phyloP scores from a whole-genome alignment of 2,329 filamentous ascomycete genomes.

The Hirsutella rhossiliensis region DNA sequence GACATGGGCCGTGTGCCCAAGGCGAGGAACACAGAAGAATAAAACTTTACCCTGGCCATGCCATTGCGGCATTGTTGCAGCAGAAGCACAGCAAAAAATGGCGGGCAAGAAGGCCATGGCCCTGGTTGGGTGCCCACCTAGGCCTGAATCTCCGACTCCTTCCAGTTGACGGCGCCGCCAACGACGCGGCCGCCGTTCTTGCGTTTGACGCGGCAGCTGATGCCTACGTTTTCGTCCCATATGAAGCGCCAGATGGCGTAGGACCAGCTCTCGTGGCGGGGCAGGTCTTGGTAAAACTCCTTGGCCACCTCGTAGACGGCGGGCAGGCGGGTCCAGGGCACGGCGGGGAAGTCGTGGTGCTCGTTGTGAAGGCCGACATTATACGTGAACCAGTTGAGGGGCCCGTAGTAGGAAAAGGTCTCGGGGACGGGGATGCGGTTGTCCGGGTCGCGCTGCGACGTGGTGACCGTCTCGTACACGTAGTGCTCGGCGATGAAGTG shows the following conservation, averaged over 20 bases:
- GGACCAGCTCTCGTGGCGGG: constrained; percentile 80
- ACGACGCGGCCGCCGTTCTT: constrained; percentile 60
- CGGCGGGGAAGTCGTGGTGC: constrained; percentile 95
- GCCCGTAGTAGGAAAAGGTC: constrained; percentile 94
- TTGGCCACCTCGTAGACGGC: constrained; percentile 65
- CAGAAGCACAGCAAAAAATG: no score
- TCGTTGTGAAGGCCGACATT: constrained; percentile 98
- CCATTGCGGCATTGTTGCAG: no score
- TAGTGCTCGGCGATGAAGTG: constrained; percentile 99
- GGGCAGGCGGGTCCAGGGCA: constrained; percentile 84
- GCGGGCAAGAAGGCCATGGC: neutral
- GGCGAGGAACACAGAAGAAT: no score
- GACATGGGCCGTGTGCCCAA: no score
- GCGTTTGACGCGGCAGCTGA: constrained; percentile 88
- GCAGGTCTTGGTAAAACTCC: constrained; percentile 86
- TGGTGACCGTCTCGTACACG: constrained; percentile 56
- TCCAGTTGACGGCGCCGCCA: constrained; percentile 40
- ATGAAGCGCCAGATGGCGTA: constrained; percentile 95
- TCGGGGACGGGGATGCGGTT: constrained; percentile 65
- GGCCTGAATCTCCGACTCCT: constrained; percentile 56
- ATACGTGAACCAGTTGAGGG: constrained; percentile 85
- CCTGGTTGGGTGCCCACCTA: constrained; percentile 18
- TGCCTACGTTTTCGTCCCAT: constrained; percentile 74
- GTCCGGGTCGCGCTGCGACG: constrained; percentile 41
- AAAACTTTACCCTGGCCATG: no score